Percentiles rank a stretch among this genome's conserved stretches.
These are phyloP conservation scores for Clitopilus passeckerianus DNA, from an alignment of 768 basidiomycete species.

Conservation along the genomic window DNA sequence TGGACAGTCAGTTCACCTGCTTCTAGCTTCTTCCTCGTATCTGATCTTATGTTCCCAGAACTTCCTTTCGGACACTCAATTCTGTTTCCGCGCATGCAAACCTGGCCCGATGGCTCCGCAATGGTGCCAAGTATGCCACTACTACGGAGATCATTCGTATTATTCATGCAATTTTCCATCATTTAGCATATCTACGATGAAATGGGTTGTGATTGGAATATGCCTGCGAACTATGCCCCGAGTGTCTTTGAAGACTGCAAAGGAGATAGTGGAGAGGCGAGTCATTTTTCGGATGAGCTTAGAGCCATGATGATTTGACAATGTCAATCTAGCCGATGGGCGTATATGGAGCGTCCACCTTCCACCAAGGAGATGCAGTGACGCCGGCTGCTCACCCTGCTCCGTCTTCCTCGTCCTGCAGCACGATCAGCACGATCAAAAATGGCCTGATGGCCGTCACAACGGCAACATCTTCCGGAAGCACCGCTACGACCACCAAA, in stretches of 20 bases:
- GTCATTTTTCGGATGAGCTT: neutral
- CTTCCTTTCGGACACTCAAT: conserved; percentile 53
- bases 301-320: no score
- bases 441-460: conserved; percentile 34
- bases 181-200: conserved; percentile 49
- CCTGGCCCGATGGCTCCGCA: conserved; percentile 41
- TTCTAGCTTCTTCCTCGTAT: neutral
- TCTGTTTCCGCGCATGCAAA: conserved; percentile 73
- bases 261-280: conserved; percentile 46
- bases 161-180: neutral
- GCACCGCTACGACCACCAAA: neutral
- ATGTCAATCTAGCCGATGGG: conserved; percentile 47
- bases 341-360: conserved; percentile 64
- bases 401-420: conserved; percentile 60
- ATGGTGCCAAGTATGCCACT: conserved; percentile 32
- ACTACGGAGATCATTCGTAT: neutral
- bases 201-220: conserved; percentile 59
- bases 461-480: conserved; percentile 15
- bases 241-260: conserved; percentile 47
- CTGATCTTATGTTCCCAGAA: conserved; percentile 32
- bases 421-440: conserved; percentile 41
- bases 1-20: conserved; percentile 54
- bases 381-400: conserved; percentile 55
- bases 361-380: conserved; percentile 53
- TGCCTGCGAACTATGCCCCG: conserved; percentile 44